These are phyloP conservation scores for Carallia pectinifolia DNA, from an alignment of 345 rosid species.

Conservation along the genomic window DNA sequence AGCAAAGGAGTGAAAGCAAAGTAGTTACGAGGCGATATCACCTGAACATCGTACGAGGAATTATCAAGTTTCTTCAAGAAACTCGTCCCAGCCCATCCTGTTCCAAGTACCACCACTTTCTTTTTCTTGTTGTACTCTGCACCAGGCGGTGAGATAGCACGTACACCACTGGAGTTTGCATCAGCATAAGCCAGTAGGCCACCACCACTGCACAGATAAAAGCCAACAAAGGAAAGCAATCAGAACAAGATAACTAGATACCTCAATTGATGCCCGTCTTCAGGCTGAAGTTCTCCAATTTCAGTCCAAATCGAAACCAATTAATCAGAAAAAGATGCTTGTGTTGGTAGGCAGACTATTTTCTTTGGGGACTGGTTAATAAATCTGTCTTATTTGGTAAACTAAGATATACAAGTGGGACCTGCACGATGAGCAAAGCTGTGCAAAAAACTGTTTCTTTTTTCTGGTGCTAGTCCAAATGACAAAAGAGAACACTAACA, in stretches of 20 bases:
- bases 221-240: neutral
- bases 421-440: too few relatives aligned
- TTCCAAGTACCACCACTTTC: constrained; percentile 93
- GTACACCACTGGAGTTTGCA: constrained; percentile 41
- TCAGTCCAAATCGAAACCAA: too few relatives aligned
- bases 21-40: constrained; percentile 94
- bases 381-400: too few relatives aligned
- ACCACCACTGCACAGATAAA: constrained; percentile 60
- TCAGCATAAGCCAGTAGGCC: constrained; percentile 77
- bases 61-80: constrained; percentile 70
- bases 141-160: constrained; percentile 36
- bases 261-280: neutral
- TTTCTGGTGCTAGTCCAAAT: too few relatives aligned
- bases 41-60: constrained; percentile 75
- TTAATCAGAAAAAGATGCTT: too few relatives aligned
- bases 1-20: constrained; percentile 98
- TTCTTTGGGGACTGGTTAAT: too few relatives aligned
- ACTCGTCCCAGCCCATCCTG: constrained; percentile 98
- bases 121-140: constrained; percentile 53
- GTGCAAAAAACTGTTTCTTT: too few relatives aligned
- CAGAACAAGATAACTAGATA: neutral
- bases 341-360: too few relatives aligned
- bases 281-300: too few relatives aligned
- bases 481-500: too few relatives aligned
- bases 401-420: too few relatives aligned